Evolutionary conservation across 495 filamentous ascomycete species (phyloP), one percentile per base, ranked within the genome.

Genomic region (Alectoria sarmentosa): DNA sequence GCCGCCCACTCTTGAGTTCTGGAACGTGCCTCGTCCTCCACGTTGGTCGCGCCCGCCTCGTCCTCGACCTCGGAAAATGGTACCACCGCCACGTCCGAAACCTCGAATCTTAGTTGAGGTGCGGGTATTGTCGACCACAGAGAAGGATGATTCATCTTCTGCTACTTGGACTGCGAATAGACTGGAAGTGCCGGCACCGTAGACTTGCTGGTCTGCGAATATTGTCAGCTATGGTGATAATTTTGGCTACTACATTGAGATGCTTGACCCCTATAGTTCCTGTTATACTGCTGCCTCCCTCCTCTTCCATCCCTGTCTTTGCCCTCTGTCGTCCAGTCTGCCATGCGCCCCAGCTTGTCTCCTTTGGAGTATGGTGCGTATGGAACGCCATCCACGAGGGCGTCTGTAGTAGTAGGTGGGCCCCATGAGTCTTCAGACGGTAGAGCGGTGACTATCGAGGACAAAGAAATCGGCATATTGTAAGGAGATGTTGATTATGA

Each of bases 281-380:
- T 80, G 73, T 94, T 92, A 75, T 96, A 97, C 65, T 90, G 88
- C 72, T 90, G 87, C 71, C 94, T 78, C 58, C 91, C 89, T 56
- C 87, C 87, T 57, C 92, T 81, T 21, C 85, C 84, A 64, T 91
- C 85, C 65, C 88, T 77, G 67, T 96, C 92, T 78, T 96, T 97
- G 68, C 89, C 85, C 68, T 96, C 94, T n/a, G 87, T 73, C 14
- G 92, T 96, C 95, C 95, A 98, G 78, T 98, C 94, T 26, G 94
- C 94, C 94, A 98, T 98, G 69, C 94, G 91, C 61, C 95, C 94
- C 36, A 98, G 80, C 82, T 98, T 98, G 81, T 98, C 94, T 69
- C 91, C 91, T 80, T 98, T 98, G 65, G 92, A 96, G 79, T 92
- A 98, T 55, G 95, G 93, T 58, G 93, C 93, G 69, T 96, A 98